Evolutionary conservation across 2,329 filamentous ascomycete species (phyloP).

Genomic region (Hawksworthiomyces lignivorus): DNA sequence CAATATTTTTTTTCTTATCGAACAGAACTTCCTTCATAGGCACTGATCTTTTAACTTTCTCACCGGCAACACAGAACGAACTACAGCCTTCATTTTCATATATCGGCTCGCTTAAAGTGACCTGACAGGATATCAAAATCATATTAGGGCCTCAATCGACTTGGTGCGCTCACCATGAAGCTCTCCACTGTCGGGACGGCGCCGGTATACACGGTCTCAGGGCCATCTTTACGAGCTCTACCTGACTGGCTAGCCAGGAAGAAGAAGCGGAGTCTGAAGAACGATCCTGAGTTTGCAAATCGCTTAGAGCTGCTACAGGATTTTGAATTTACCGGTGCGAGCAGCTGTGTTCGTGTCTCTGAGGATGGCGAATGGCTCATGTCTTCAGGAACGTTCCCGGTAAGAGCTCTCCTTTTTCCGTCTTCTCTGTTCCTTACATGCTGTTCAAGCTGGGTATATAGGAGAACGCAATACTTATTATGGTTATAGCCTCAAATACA

Average conservation of each 20-base stretch:
- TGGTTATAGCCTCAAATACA: conserved; percentile 66
- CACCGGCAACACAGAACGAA: too few species aligned
- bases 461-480: too few species aligned
- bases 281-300: conserved; percentile 86
- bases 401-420: conserved; percentile 8
- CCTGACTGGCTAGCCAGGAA: conserved; percentile 93
- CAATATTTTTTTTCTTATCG: too few species aligned
- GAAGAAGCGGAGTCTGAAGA: conserved; percentile 84
- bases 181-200: conserved; percentile 17
- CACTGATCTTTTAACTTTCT: too few species aligned
- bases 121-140: too few species aligned
- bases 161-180: conserved; percentile 19
- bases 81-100: too few species aligned
- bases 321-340: conserved; percentile 83
- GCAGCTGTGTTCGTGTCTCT: conserved; percentile 78
- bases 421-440: neutral
- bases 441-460: neutral
- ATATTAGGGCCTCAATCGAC: too few species aligned
- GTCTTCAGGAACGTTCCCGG: conserved; percentile 72
- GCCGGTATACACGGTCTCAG: conserved; percentile 74
- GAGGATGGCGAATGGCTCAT: conserved; percentile 97
- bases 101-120: too few species aligned
- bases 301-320: conserved; percentile 93
- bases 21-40: too few species aligned
- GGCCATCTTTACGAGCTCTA: conserved; percentile 76